These are phyloP conservation scores for Solanum rostratum DNA, from an alignment of 257 asterid genomes.

Conservation along the genomic window DNA sequence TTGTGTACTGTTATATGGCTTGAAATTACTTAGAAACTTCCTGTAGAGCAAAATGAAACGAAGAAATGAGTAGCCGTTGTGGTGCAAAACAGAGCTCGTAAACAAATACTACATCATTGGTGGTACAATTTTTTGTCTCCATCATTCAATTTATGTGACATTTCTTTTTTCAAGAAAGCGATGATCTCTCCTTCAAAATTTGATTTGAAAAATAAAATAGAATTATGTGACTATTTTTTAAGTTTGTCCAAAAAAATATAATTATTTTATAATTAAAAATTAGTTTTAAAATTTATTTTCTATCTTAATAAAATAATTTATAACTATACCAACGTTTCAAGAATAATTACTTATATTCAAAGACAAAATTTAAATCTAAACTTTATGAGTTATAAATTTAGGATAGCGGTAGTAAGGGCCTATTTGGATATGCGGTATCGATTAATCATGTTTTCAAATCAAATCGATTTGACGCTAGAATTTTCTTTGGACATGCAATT, in stretches of 20 bases:
- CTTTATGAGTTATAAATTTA: background rate
- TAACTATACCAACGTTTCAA: background rate
- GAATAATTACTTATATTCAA: background rate
- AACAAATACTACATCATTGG: background rate
- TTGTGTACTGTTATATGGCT: background rate
- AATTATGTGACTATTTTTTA: background rate
- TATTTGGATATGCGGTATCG: background rate
- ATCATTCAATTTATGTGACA: background rate
- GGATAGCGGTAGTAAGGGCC: background rate
- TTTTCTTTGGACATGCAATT: background rate
- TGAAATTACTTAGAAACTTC: background rate
- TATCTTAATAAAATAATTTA: background rate
- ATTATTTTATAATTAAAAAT: background rate
- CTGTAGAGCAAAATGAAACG: background rate
- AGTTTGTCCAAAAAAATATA: background rate
- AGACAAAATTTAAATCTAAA: background rate
- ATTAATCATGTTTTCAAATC: background rate
- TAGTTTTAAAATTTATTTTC: background rate
- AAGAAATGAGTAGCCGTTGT: background rate
- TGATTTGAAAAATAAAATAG: too few species aligned
- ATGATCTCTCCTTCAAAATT: too few species aligned
- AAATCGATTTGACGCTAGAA: background rate
- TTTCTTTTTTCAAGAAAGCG: too few species aligned
- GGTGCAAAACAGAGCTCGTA: background rate
- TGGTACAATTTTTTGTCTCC: background rate